Conservation (phyloP, 495 filamentous ascomycete species). For the Penicillium angulare region DNA sequence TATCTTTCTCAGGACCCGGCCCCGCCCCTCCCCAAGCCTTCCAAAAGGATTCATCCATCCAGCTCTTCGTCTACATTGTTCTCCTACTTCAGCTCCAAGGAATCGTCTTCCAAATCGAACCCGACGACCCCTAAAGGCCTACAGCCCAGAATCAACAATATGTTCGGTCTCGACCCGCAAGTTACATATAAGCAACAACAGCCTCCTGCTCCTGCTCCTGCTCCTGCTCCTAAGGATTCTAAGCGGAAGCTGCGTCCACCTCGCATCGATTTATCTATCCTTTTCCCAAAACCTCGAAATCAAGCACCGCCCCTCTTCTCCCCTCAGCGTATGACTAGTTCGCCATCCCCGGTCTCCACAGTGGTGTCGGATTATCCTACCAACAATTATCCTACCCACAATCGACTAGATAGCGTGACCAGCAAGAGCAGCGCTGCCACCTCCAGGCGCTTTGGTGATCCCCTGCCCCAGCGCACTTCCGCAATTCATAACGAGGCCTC, state of each 20-base stretch:
- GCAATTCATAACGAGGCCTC: slow-evolving; percentile 6
- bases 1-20: slow-evolving; percentile 28
- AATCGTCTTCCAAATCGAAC: slow-evolving; percentile 16
- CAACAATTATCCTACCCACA: slow-evolving; percentile 8
- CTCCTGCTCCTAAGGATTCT: slow-evolving; percentile 36
- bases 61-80: slow-evolving; percentile 38
- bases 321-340: slow-evolving; percentile 45
- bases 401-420: slow-evolving; percentile 7
- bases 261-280: slow-evolving; percentile 43
- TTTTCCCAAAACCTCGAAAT: slow-evolving; percentile 46
- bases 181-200: slow-evolving; percentile 24
- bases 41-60: slow-evolving; percentile 35
- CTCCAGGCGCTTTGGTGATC: slow-evolving; percentile 24
- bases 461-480: slow-evolving; percentile 19
- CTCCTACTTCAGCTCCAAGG: slow-evolving; percentile 38
- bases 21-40: slow-evolving; percentile 25
- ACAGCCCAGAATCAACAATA: slow-evolving; percentile 23
- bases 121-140: slow-evolving; percentile 17
- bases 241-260: slow-evolving; percentile 43
- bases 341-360: slow-evolving; percentile 41
- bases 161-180: slow-evolving; percentile 22
- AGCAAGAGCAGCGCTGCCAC: neutral
- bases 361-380: slow-evolving; percentile 29
- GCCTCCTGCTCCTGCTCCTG: too few species aligned
- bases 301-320: slow-evolving; percentile 36